Percentiles rank a stretch among this genome's conserved stretches.
phyloP scores from a whole-genome alignment of 1,139 yeast genomes.

The Geotrichum aggregatum region DNA sequence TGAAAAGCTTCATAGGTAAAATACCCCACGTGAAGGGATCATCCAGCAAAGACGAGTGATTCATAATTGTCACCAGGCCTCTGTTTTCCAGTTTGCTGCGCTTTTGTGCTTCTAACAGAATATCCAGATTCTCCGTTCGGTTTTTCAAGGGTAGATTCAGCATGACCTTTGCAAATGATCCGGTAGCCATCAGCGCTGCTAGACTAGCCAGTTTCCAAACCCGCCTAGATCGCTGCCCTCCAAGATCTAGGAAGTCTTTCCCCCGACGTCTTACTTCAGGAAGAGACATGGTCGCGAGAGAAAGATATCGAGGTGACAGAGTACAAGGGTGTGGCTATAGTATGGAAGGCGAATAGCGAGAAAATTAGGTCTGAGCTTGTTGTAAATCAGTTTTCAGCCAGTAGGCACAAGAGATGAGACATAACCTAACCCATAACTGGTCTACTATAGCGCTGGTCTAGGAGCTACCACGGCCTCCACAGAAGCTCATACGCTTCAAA shows the following conservation, averaged over 20 bases:
- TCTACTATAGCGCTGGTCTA: too few relatives aligned
- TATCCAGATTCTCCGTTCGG: constrained; percentile 55
- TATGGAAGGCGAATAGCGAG: not conserved
- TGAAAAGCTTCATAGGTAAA: constrained; percentile 59
- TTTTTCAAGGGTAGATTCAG: constrained; percentile 62
- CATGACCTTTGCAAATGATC: constrained; percentile 60
- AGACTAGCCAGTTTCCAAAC: constrained; percentile 69
- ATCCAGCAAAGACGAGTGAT: constrained; percentile 90
- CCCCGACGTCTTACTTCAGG: constrained; percentile 71
- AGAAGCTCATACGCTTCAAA: too few relatives aligned
- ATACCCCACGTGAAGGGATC: constrained; percentile 91
- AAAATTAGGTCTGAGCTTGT: not conserved
- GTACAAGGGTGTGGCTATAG: too few relatives aligned
- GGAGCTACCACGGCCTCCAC: too few relatives aligned
- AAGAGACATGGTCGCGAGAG: constrained; percentile 53
- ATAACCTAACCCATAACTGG: constrained; percentile 6
- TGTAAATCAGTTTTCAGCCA: not conserved
- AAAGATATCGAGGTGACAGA: not conserved
- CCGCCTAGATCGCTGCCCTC: constrained; percentile 41
- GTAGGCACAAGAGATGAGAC: not conserved
- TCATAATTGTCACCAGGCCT: constrained; percentile 83
- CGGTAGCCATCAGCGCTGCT: constrained; percentile 64
- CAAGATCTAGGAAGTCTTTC: constrained; percentile 69
- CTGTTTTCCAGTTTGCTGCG: constrained; percentile 64
- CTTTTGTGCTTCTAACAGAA: constrained; percentile 58